A percentile compares a stretch with the other conserved stretches of the same genome.
These are phyloP conservation scores for Kwoniella shandongensis DNA, from an alignment of 768 basidiomycete species.

Conservation along the genomic window DNA sequence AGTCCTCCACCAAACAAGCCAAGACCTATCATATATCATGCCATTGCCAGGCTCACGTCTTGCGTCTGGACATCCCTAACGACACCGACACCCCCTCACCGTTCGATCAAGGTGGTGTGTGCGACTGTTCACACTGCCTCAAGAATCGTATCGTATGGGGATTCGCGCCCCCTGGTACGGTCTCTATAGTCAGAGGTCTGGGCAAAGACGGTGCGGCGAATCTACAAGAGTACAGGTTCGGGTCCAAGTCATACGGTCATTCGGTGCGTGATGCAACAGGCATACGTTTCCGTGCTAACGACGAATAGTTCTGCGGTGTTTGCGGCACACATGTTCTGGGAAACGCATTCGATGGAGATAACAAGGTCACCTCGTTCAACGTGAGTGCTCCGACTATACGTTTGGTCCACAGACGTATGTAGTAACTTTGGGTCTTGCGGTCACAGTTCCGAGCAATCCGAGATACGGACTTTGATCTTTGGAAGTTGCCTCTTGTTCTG, in stretches of 20 bases:
- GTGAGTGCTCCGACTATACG: constrained; percentile 18
- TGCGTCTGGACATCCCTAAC: constrained; percentile 13
- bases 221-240: constrained; percentile 18
- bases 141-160: constrained; percentile 23
- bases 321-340: constrained; percentile 24
- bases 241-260: constrained; percentile 16
- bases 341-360: background rate
- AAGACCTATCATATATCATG: constrained; percentile 8
- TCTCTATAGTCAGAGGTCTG: constrained; percentile 2
- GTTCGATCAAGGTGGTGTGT: constrained; percentile 12
- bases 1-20: no score
- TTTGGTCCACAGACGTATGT: no score
- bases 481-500: constrained; percentile 10
- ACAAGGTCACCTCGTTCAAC: constrained; percentile 12
- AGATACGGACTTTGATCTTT: constrained; percentile 24
- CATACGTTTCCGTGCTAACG: no score
- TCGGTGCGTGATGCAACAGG: constrained; percentile 6
- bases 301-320: constrained; percentile 16
- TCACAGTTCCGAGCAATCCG: constrained; percentile 26
- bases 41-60: constrained; percentile 26
- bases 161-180: constrained; percentile 9
- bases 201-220: constrained; percentile 11
- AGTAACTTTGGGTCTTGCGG: no score
- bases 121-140: constrained; percentile 27
- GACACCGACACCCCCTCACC: background rate